phyloP scores from a whole-genome alignment of 257 asterid species.

The Gentiana straminea region DNA sequence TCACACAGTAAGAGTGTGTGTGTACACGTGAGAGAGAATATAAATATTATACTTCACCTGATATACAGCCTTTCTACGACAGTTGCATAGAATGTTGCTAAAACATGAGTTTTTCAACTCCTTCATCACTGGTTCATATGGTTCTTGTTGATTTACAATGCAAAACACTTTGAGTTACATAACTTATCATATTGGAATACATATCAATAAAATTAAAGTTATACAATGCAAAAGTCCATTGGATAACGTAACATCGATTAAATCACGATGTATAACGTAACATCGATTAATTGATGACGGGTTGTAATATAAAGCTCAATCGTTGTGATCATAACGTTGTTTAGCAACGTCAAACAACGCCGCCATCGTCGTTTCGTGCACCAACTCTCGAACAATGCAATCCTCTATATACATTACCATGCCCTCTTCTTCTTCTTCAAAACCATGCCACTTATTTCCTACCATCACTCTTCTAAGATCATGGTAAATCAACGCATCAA shows the following conservation, averaged over 20 bases:
- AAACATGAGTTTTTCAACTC: not conserved
- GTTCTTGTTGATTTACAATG: too few species aligned
- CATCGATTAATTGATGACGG: too few species aligned
- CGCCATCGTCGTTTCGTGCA: slow-evolving; percentile 40
- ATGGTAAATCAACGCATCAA: slow-evolving; percentile 42
- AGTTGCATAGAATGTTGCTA: too few species aligned
- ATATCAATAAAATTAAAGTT: too few species aligned
- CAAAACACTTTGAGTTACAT: too few species aligned
- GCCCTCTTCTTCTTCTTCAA: slow-evolving; percentile 37
- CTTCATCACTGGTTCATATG: not conserved
- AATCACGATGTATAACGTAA: too few species aligned
- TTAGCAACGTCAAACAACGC: slow-evolving; percentile 7
- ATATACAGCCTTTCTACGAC: too few species aligned
- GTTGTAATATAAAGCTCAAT: too few species aligned
- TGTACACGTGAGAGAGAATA: not conserved
- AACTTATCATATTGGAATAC: too few species aligned
- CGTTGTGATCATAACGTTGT: too few species aligned
- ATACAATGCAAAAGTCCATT: too few species aligned
- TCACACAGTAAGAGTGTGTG: slow-evolving; percentile 2
- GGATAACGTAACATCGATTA: too few species aligned
- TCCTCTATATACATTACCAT: slow-evolving; percentile 52
- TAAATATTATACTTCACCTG: not conserved
- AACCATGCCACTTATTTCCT: not conserved
- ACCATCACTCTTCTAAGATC: slow-evolving; percentile 21
- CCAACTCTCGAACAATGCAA: slow-evolving; percentile 40